Base-by-base conservation (phyloP, 148 eudicot genomes). In the Dianthus caryophyllus region DNA sequence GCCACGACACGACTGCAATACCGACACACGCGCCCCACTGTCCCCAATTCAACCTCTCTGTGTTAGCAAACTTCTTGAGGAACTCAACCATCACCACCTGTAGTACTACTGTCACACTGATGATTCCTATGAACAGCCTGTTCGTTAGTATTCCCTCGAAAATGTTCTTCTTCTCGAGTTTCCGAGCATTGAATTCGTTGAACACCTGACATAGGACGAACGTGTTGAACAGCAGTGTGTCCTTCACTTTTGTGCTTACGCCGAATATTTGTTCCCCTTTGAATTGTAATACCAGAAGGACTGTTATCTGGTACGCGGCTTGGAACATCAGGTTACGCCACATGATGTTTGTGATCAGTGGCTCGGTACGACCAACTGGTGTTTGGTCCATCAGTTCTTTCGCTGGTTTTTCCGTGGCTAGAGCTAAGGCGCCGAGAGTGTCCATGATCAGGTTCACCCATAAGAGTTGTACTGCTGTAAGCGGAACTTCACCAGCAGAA, bases 361-460 rank as follows among this genome's bases (percentile, higher is more conserved):
- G 80, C 58, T 67, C 80, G 0, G 72, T 48, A 49, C 72, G 52
- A 2, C 80, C 80, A 26, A 72, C 76, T 2, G 76, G 76, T 12
- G 15, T 14, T 53, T 72, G 67, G 12, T 67, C 61, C 80, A 76
- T 76, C 16, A 76, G 52, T 65, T 72, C 80, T 22, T 63, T 77
- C 14, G 80, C 51, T 0, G 80, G 80, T 46, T 77, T 77, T 30
- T 77, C 80, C 0, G 80, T 77, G n/a, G 80, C 80, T 27, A 77
- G 72, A 54, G 80, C 80, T 5, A 77, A 38, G 17, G 80, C 80
- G 0, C 76, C 80, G 21, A 77, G 41, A 2, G 80, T 77, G 72
- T 77, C 80, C 80, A 77, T 77, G 39, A 77, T 77, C 29, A 77
- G 63, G 20, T 77, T 77, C 27, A 77, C 76, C 80, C 80, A 77